Evolutionary conservation across 192 early-diverging fungal species (phyloP).

Genomic region (Backusella psychrophila): DNA sequence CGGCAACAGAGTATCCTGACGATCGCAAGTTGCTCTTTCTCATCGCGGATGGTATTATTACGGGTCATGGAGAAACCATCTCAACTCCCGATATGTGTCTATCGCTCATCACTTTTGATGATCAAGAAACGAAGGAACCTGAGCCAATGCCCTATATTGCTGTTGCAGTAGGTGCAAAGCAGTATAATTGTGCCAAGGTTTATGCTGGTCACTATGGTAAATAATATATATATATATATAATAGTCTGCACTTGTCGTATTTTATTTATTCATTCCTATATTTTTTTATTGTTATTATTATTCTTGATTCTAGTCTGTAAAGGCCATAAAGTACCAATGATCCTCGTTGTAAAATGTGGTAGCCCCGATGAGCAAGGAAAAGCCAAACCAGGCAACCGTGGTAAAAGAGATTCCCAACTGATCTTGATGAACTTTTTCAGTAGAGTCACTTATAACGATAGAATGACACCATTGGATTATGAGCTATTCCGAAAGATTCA

Average conservation of each 20-base stretch:
- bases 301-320: constrained; percentile 35
- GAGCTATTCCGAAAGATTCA: constrained; percentile 88
- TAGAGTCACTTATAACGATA: constrained; percentile 80
- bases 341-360: constrained; percentile 75
- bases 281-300: not conserved
- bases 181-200: constrained; percentile 75
- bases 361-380: constrained; percentile 64
- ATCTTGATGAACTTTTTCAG: constrained; percentile 96
- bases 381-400: constrained; percentile 85
- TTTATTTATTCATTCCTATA: not conserved
- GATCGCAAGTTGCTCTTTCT: constrained; percentile 83
- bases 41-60: constrained; percentile 92
- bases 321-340: constrained; percentile 62
- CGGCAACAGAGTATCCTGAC: constrained; percentile 80
- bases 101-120: constrained; percentile 67
- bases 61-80: constrained; percentile 73
- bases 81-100: constrained; percentile 81
- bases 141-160: constrained; percentile 77
- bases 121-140: constrained; percentile 48
- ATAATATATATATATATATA: not conserved
- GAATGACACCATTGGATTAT: constrained; percentile 90
- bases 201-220: constrained; percentile 77
- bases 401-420: constrained; percentile 95
- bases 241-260: not conserved
- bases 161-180: constrained; percentile 74